phyloP scores from a whole-genome alignment of 1,139 yeast species.

The Diutina catenulata region DNA sequence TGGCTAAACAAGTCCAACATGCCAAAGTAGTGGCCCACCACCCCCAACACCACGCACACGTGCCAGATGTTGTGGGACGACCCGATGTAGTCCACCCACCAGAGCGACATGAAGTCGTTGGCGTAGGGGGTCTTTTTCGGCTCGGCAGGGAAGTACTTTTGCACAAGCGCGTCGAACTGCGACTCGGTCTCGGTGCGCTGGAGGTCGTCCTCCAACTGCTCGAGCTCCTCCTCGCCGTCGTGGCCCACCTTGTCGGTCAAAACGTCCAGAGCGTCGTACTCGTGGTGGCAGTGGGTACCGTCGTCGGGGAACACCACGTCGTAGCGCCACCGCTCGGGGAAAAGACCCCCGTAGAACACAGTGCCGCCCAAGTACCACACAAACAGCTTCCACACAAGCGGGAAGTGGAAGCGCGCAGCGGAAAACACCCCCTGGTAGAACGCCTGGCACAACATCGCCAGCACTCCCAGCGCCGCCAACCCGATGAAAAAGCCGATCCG shows the following conservation, averaged over 20 bases:
- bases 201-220: slow-evolving; percentile 18
- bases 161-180: slow-evolving; percentile 18
- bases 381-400: slow-evolving; percentile 52
- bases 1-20: slow-evolving; percentile 50
- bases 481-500: slow-evolving; percentile 78
- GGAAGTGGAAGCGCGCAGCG: slow-evolving; percentile 44
- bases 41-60: slow-evolving; percentile 76
- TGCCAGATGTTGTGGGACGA: slow-evolving; percentile 94
- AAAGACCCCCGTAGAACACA: slow-evolving; percentile 72
- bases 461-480: slow-evolving; percentile 63
- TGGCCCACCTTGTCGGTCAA: slow-evolving; percentile 24
- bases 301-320: slow-evolving; percentile 44
- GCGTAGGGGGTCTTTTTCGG: slow-evolving; percentile 36
- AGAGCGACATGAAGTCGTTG: slow-evolving; percentile 47
- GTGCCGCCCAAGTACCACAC: slow-evolving; percentile 75
- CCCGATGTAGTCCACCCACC: slow-evolving; percentile 75
- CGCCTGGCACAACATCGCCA: slow-evolving; percentile 49
- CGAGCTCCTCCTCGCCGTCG: slow-evolving; percentile 33
- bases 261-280: slow-evolving; percentile 23
- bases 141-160: slow-evolving; percentile 40
- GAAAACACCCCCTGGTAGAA: slow-evolving; percentile 43
- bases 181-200: slow-evolving; percentile 21
- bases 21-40: slow-evolving; percentile 75
- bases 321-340: slow-evolving; percentile 82
- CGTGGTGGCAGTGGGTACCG: slow-evolving; percentile 16